Base-by-base conservation (phyloP, 2,329 filamentous ascomycete species). In the Mycogone perniciosa region DNA sequence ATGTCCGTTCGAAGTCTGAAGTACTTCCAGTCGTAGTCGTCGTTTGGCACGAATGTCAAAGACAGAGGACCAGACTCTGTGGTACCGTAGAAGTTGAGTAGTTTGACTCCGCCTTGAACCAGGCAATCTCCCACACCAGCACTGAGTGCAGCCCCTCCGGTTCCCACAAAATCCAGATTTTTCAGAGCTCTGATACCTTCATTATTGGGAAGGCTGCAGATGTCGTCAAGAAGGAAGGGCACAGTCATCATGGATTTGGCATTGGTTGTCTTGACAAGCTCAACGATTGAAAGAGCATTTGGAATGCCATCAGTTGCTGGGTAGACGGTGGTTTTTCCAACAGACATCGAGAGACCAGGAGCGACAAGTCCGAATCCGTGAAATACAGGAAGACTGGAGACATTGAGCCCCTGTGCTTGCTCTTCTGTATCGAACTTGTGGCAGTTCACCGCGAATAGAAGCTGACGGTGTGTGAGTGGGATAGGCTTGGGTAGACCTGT, bases 401-500 rank as follows among this genome's bases (percentile, higher is more conserved):
- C 52, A 39, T 64, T 67, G 7, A 57, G 43, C 13, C 60, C 59
- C 37, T 56, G 52, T 2, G 52, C 51, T n/a, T 52, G 49, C 5
- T 58, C 50, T 20, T 61, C 56, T 2, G 35, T 46, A 6, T 54
- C 45, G 27, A 67, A 64, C 9, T 56, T 43, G 45, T 64, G 61
- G 44, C 63, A 65, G 30, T 56, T 62, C 4, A 62, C 62, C 29
- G 60, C 62, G 4, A 59, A 60, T 1, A 66, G 57, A 1, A 65
- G 40, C 37, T 65, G 61, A 31, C 60, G 57, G 31, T 68, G 64
- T 2, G 61, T 56, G 8, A 65, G 56, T 10, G 54, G 56, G 37
- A 68, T 68, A 5, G 67, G 64, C 47, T 69, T 70, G 7, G 67
- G 67, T 9, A 65, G 49, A 31, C 66, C 67, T 1, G 67, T 69